These are phyloP conservation scores for Claviceps cyperi DNA, from an alignment of 2,329 filamentous ascomycete species.

Conservation along the genomic window DNA sequence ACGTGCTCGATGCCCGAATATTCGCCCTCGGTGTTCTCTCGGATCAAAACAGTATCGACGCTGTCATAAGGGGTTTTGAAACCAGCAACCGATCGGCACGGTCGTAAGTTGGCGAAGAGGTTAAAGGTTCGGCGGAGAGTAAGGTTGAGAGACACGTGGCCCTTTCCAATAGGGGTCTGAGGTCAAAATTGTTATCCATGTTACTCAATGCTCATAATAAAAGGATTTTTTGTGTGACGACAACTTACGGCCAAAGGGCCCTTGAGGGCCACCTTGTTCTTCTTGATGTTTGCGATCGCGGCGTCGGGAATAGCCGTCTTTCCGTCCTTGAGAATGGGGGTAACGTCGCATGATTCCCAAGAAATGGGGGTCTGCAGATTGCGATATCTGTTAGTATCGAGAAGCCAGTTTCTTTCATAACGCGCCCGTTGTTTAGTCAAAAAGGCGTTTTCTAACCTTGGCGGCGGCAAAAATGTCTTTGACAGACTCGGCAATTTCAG, in stretches of 20 bases:
- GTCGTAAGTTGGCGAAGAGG: slow-evolving; percentile 97
- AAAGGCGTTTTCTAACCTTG: slow-evolving; percentile 43
- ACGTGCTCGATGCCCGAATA: slow-evolving; percentile 99
- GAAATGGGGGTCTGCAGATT: slow-evolving; percentile 64
- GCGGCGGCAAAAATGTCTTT: slow-evolving; percentile 98
- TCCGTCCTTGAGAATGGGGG: slow-evolving; percentile 82
- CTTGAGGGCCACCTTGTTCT: slow-evolving; percentile 96
- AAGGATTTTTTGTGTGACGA: neutral
- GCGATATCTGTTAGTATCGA: neutral
- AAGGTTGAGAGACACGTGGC: slow-evolving; percentile 96
- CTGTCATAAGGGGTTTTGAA: slow-evolving; percentile 98
- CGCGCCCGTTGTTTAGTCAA: neutral
- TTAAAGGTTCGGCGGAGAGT: slow-evolving; percentile 98
- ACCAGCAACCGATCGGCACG: slow-evolving; percentile 90
- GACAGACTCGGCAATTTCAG: slow-evolving; percentile 92
- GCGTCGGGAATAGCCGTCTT: slow-evolving; percentile 88
- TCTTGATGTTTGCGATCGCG: slow-evolving; percentile 83
- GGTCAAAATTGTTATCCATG: neutral
- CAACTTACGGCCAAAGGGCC: slow-evolving; percentile 75
- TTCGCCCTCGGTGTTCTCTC: slow-evolving; percentile 99
- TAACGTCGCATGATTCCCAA: slow-evolving; percentile 96
- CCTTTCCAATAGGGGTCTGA: slow-evolving; percentile 90
- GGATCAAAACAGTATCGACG: slow-evolving; percentile 93
- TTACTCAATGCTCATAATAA: neutral
- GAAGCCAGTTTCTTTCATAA: neutral